Evolutionary conservation across 225 moss, liverwort and hornwort species (phyloP), one percentile per base, ranked within the genome.

Genomic region (Rhytidiadelphus loreus): DNA sequence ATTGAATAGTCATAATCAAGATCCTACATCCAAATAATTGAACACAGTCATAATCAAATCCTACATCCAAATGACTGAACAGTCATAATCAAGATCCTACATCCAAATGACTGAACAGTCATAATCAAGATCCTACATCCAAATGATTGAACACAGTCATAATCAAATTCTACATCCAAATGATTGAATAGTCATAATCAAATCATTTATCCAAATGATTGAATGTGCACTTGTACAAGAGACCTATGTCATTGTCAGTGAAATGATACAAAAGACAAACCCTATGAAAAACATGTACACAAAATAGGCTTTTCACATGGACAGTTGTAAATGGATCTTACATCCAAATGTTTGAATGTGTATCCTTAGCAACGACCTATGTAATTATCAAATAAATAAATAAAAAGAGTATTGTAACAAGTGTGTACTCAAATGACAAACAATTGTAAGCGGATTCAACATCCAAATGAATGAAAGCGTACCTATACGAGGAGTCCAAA

Each of bases 361-460:
- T 7, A 24, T 0, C 1, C 2, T 0, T 24, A 69, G 2, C 2
- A 8, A 0, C 0, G 2, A 12, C 3, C 15, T 71, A 28, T 2
- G 1, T 9, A 16, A 71, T 43, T 16, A 0, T 71, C 16, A 26
- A 71, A 43, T 2, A 71, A 43, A 43, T 8, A 16, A 71, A 26
- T 1, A 15, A 39, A n/a, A 7, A 23, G 4, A 69, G 2, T 7
- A 69, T 0, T 39, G 4, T 17, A 5, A 43, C 1, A 43, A 71
- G 2, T 4, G 3, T 70, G 5, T 5, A 26, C 2, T 71, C 16
- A 43, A 71, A 43, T 26, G 4, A 22, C 2, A 68, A n/a, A 68
- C 4, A n/a, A 13, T 68, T 68, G n/a, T n/a, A n/a, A n/a, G 13
- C 1, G 6, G 23, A 68, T 39, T 68, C 68, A 41, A 72, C 28